Evolutionary conservation across 805 yeast species (phyloP).

Genomic region (Soucietia sequanensis): DNA sequence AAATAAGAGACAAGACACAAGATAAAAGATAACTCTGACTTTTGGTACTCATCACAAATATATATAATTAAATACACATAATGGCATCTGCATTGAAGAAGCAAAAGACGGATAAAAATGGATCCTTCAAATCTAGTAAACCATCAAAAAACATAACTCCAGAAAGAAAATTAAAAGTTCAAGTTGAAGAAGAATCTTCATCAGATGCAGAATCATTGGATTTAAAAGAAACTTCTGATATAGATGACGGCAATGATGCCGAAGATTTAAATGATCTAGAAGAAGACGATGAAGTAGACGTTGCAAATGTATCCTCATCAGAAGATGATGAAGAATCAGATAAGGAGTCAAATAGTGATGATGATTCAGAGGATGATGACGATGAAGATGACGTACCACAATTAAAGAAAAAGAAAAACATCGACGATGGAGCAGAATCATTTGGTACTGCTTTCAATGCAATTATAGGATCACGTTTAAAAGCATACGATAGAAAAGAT

Average conservation of each 20-base stretch:
- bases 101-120: too few species aligned
- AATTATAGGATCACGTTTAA: slow-evolving; percentile 77
- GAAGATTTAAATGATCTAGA: slow-evolving; percentile 15
- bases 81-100: slow-evolving; percentile 22
- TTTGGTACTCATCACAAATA: too few species aligned
- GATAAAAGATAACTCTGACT: too few species aligned
- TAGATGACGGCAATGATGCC: too few species aligned
- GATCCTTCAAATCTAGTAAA: too few species aligned
- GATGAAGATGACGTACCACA: slow-evolving; percentile 42
- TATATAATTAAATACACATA: too few species aligned
- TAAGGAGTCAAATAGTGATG: slow-evolving; percentile 13
- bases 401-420: slow-evolving; percentile 54
- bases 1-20: too few species aligned
- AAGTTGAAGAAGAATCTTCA: slow-evolving; percentile 16
- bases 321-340: slow-evolving; percentile 12
- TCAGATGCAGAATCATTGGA: slow-evolving; percentile 15
- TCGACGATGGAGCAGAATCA: slow-evolving; percentile 68
- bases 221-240: slow-evolving; percentile 16
- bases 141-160: too few species aligned
- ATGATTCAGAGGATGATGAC: slow-evolving; percentile 19
- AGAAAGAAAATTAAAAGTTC: too few species aligned
- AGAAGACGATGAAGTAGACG: slow-evolving; percentile 26
- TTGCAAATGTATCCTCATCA: slow-evolving; percentile 15
- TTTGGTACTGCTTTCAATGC: slow-evolving; percentile 85
- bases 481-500: slow-evolving; percentile 84